phyloP scores from a whole-genome alignment of 2,329 filamentous ascomycete genomes.

The Nigrospora sphaerica region DNA sequence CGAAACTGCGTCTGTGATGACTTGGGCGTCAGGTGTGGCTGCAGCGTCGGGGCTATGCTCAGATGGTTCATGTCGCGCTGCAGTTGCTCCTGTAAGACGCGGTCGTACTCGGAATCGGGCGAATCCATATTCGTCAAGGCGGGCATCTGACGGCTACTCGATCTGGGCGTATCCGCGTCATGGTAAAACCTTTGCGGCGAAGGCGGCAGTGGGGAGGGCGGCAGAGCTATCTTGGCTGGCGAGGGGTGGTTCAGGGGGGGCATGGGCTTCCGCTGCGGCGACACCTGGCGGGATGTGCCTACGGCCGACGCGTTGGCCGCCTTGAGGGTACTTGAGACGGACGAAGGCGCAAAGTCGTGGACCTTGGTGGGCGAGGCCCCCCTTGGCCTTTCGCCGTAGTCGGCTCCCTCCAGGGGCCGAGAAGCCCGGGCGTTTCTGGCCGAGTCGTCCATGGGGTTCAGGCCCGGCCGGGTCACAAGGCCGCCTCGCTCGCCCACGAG shows the following conservation, averaged over 20 bases:
- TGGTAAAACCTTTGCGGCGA: conserved; percentile 44
- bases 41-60: conserved; percentile 33
- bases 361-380: conserved; percentile 46
- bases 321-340: conserved; percentile 49
- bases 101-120: conserved; percentile 52
- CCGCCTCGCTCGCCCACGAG: conserved; percentile 64
- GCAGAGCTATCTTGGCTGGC: conserved; percentile 54
- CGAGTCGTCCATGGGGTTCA: conserved; percentile 70
- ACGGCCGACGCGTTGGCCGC: conserved; percentile 29
- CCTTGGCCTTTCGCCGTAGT: conserved; percentile 45
- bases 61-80: conserved; percentile 54
- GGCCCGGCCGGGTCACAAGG: conserved; percentile 46
- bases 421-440: conserved; percentile 68
- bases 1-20: conserved; percentile 17
- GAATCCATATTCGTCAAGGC: conserved; percentile 41
- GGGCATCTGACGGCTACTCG: conserved; percentile 37
- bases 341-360: conserved; percentile 34
- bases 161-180: conserved; percentile 39
- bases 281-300: conserved; percentile 47
- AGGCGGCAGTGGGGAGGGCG: conserved; percentile 46
- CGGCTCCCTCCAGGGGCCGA: conserved; percentile 38
- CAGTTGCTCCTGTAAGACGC: conserved; percentile 54
- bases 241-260: conserved; percentile 32
- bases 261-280: conserved; percentile 53
- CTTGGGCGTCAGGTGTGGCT: conserved; percentile 13